Evolutionary conservation across 768 basidiomycete genomes (phyloP), one percentile per base, ranked within the genome.

Genomic region (Tremella yokohamensis): DNA sequence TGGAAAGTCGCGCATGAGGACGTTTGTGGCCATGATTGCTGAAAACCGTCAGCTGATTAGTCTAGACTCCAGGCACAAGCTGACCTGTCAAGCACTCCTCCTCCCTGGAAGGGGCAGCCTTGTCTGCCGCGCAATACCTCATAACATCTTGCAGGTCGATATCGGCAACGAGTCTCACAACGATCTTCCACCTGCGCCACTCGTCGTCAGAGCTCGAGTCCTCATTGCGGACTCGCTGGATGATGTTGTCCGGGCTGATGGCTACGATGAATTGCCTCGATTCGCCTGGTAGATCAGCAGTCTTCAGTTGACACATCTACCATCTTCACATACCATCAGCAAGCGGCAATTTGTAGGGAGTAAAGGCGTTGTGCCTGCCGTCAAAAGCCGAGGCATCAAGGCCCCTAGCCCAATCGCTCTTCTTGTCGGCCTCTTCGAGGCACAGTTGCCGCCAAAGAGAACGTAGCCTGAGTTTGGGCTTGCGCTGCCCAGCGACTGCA

Each of bases 11-110:
- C 75, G 67, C 34, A 77, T 59, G n/a, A 77, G 68, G 12, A 76
- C 72, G 54, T 77, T 77, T 40, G 73, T 64, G 3, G 73, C 72
- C 73, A 74, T 74, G 49, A 76, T 40, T 24, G 60, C 70, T 72
- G 47, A 11, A 40, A 25, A 18, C 16, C 24, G 7, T 52, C 22
- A 52, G 52, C 45, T 42, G 51, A 2, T 11, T 37, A 16, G 7
- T 49, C 20, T 15, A 11, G n/a, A n/a, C n/a, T n/a, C n/a, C n/a
- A n/a, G n/a, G n/a, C 40, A 1, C 12, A 1, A 2, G 57, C 38
- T 65, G 16, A 72, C 70, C 70, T 2, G 70, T 72, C 55, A 69
- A 42, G 42, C 62, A 65, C 47, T 57, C 39, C 49, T 72, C 70
- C 49, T 72, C 70, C 12, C 49, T 50, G 18, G 54, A 29, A 0